A percentile compares a stretch with the other conserved stretches of the same genome.
Conservation (phyloP, 768 basidiomycete species). For the Fomitopsis pulvina region DNA sequence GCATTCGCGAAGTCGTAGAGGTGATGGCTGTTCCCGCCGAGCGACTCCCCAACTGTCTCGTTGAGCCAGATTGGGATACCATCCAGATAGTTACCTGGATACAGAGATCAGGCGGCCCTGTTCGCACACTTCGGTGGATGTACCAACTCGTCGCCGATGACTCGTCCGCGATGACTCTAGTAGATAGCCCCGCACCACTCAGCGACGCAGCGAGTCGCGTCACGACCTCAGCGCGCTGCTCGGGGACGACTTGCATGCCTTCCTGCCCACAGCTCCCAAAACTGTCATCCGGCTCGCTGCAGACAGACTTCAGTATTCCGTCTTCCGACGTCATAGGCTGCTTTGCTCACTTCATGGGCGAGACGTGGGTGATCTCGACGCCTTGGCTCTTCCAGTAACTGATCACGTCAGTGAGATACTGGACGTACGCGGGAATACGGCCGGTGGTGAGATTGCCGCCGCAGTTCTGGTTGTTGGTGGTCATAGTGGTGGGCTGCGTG, state of each 20-base stretch:
- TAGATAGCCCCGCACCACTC: constrained; percentile 6
- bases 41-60: constrained; percentile 15
- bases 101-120: not conserved
- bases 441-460: constrained; percentile 13
- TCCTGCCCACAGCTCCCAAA: constrained; percentile 40
- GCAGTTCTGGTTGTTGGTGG: constrained; percentile 13
- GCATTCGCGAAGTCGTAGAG: constrained; percentile 42
- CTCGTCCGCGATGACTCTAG: constrained; percentile 31
- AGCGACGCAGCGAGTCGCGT: constrained; percentile 23
- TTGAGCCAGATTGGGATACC: constrained; percentile 17
- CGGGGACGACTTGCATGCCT: constrained; percentile 37
- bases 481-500: constrained; percentile 13
- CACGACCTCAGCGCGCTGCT: constrained; percentile 36
- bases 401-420: constrained; percentile 35
- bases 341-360: constrained; percentile 30
- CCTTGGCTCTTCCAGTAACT: constrained; percentile 32
- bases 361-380: constrained; percentile 33
- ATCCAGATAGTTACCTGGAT: constrained; percentile 11
- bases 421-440: constrained; percentile 29
- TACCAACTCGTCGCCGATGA: constrained; percentile 12
- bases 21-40: constrained; percentile 36
- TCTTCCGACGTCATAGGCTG: too few relatives aligned
- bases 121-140: constrained; percentile 7
- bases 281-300: constrained; percentile 10
- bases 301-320: not conserved